Evolutionary conservation across 2,329 filamentous ascomycete species (phyloP), one percentile per base, ranked within the genome.

Genomic region (Fusarium nurragi): DNA sequence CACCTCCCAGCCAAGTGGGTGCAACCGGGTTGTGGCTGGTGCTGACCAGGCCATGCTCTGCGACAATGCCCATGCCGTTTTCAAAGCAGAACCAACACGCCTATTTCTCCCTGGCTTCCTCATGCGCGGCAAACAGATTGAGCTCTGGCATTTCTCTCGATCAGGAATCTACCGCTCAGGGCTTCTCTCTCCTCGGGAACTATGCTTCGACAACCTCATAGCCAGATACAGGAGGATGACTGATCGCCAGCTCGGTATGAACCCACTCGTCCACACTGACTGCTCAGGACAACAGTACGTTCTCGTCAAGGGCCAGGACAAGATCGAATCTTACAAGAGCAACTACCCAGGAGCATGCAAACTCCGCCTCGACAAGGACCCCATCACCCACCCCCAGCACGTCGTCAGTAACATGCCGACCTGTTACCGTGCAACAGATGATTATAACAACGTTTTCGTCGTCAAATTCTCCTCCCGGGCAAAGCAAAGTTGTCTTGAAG

Each of bases 71-170:
- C 5, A 18, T 9, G 4, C 6, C 0, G 23, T 48, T 3, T 58
- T 58, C 19, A 11, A 0, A 6, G 2, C 2, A 43, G 63, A 71
- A 16, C 70, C 71, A 4, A 68, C 66, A 2, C 68, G 70, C 23
- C 55, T 64, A 4, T 70, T 65, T 19, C 19, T 67, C 4, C 64
- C 71, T 28, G 67, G 41, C 4, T 71, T 59, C 37, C 23, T 19
- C 3, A 30, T 66, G 16, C 40, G 18, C 32, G 57, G 26, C 12
- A 61, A 60, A 1, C 60, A 32, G 19, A 61, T 71, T 48, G 68
- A 73, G 46, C 47, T 70, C 14, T 69, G 64, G 65, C 38, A 72
- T 8, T 73, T 71, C 6, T 60, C 67, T 45, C 58, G 69, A 3
- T 62, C 66, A 16, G 70, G 71, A 1, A 5, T 56, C 12, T 71